Evolutionary conservation across 179 eudicot genomes (phyloP), one percentile per base, ranked within the genome.

Genomic region (Corrigiola litoralis): DNA sequence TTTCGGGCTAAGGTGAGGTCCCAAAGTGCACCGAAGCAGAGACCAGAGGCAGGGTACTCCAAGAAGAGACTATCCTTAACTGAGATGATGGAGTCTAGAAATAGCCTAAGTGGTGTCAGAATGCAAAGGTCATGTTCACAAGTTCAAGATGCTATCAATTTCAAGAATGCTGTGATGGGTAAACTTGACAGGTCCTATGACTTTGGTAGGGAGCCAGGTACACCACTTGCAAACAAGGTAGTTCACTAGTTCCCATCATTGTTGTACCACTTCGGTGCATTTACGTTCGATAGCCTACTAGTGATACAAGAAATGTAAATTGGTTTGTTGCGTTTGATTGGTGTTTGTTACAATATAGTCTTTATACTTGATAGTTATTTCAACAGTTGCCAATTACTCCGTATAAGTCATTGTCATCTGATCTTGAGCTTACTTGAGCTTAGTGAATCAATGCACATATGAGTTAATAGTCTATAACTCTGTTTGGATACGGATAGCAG

Each of bases 11-110:
- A 94, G 53, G 62, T 86, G 49, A 78, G 99, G 87, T 90, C 99
- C 7, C 86, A 87, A 4, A 94, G 99, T 46, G 96, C 94, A 11
- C 99, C 99, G 2, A 94, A 74, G 45, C 95, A 90, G 17, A 79
- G 99, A 70, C 88, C 89, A 2, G 95, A 84, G 27, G 20, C 58
- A 12, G 79, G 83, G 57, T 17, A 59, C 0, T 53, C 82, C 0
- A 90, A 74, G 75, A 90, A 84, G 74, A 78, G 76, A 78, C 54
- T 87, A 56, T 80, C 90, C 11, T 76, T 90, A 28, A 77, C 63
- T 66, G 90, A 90, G 34, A 79, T 85, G 67, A 81, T 90, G 85
- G 94, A 85, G 51, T 81, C 86, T 9, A 81, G 97, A 72, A 81
- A 45, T 63, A 94, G 97, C 67, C 57, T 94, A 32, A 87, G 95